Evolutionary conservation across 1,139 yeast genomes (phyloP).

Genomic region (Pichia sp.): DNA sequence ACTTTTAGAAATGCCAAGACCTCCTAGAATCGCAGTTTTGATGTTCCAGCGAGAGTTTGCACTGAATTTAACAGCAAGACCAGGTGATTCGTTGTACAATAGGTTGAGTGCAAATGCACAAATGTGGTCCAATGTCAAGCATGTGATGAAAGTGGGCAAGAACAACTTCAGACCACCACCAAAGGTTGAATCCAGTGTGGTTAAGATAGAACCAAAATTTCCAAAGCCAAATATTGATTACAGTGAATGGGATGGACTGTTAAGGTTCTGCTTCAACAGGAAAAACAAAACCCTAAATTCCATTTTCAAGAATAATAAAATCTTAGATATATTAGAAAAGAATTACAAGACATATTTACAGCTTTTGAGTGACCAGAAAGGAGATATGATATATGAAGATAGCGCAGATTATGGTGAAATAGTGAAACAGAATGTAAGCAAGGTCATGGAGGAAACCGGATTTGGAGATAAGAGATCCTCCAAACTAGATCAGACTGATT

Average conservation of each 20-base stretch:
- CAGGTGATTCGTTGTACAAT: conserved; percentile 91
- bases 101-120: conserved; percentile 94
- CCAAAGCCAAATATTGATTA: conserved; percentile 93
- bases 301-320: conserved; percentile 80
- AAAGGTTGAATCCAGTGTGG: conserved; percentile 95
- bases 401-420: conserved; percentile 40
- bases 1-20: conserved; percentile 81
- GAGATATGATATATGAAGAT: conserved; percentile 52
- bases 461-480: conserved; percentile 85
- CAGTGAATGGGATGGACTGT: conserved; percentile 94
- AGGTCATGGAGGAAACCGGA: conserved; percentile 74
- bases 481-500: conserved; percentile 92
- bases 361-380: conserved; percentile 46
- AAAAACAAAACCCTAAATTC: conserved; percentile 92
- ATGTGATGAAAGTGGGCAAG: conserved; percentile 96
- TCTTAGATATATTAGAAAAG: conserved; percentile 76
- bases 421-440: conserved; percentile 55
- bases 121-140: conserved; percentile 99
- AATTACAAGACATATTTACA: conserved; percentile 82
- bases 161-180: conserved; percentile 99
- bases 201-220: conserved; percentile 80
- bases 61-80: conserved; percentile 83
- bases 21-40: conserved; percentile 90
- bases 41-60: conserved; percentile 99
- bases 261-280: conserved; percentile 86